These are phyloP conservation scores for Oehlia diaphana DNA, from an alignment of 192 early-diverging fungal species.

Conservation along the genomic window DNA sequence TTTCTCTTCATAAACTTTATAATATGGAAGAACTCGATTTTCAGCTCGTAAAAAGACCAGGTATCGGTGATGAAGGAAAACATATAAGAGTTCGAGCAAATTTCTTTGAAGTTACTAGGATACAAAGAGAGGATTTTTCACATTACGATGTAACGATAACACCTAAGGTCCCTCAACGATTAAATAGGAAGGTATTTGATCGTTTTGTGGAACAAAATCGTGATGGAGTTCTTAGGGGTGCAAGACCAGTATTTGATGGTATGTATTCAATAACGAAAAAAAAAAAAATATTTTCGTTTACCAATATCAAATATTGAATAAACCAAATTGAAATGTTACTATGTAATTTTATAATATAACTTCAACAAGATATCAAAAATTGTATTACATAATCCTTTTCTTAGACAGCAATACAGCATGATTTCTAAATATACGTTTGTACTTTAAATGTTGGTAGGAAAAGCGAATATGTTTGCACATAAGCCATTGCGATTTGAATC, in stretches of 20 bases:
- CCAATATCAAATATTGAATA: neutral
- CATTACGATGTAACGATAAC: conserved; percentile 82
- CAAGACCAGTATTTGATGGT: conserved; percentile 75
- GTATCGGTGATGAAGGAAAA: conserved; percentile 50
- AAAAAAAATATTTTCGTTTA: too few relatives aligned
- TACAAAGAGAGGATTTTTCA: conserved; percentile 64
- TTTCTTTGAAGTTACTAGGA: conserved; percentile 73
- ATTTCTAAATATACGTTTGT: too few relatives aligned
- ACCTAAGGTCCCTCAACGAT: conserved; percentile 74
- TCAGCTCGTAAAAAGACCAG: conserved; percentile 46
- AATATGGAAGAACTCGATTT: neutral
- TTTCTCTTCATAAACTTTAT: too few relatives aligned
- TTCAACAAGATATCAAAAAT: too few relatives aligned
- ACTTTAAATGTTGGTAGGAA: conserved; percentile 61
- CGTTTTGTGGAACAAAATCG: conserved; percentile 56
- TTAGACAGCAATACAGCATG: too few relatives aligned
- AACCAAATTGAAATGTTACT: too few relatives aligned
- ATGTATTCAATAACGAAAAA: neutral
- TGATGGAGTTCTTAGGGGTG: conserved; percentile 51
- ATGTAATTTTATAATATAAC: too few relatives aligned
- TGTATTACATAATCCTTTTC: too few relatives aligned
- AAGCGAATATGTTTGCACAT: conserved; percentile 73
- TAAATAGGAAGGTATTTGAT: conserved; percentile 69
- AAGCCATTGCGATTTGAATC: conserved; percentile 48
- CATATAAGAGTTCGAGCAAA: conserved; percentile 57